A percentile compares a stretch with the other conserved stretches of the same genome.
phyloP scores from a whole-genome alignment of 2,329 filamentous ascomycete species.

The Trichophyton mentagrophytes region DNA sequence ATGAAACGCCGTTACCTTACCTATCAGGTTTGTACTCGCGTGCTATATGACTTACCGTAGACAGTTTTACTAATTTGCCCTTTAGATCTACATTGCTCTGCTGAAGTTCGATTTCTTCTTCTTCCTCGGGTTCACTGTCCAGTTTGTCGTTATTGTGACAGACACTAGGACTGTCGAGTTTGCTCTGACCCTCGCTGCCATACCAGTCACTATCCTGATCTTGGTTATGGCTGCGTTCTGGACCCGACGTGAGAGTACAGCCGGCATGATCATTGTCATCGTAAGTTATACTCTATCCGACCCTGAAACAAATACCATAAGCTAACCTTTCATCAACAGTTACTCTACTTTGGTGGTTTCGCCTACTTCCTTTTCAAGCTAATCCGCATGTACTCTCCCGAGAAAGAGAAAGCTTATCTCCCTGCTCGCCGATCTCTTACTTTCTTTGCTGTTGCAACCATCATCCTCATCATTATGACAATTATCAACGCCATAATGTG shows the following conservation, averaged over 20 bases:
- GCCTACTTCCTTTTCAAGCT: constrained; percentile 98
- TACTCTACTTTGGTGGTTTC: constrained; percentile 76
- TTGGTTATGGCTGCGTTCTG: constrained; percentile 74
- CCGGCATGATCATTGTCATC: constrained; percentile 67
- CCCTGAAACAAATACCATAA: not conserved
- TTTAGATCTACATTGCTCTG: constrained; percentile 86
- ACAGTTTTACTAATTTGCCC: not conserved
- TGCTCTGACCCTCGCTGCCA: constrained; percentile 72
- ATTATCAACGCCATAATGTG: constrained; percentile 79
- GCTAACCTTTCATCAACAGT: constrained; percentile 20
- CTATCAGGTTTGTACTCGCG: constrained; percentile 61
- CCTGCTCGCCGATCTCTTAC: constrained; percentile 78
- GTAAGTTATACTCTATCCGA: constrained; percentile 25
- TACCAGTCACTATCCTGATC: constrained; percentile 82
- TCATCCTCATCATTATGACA: constrained; percentile 75
- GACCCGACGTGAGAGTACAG: constrained; percentile 67
- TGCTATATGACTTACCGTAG: not conserved
- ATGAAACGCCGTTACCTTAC: constrained; percentile 95
- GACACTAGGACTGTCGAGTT: constrained; percentile 60
- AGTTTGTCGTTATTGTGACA: constrained; percentile 87
- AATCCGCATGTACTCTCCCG: constrained; percentile 75
- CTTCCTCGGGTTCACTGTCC: constrained; percentile 95
- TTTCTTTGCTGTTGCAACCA: constrained; percentile 85
- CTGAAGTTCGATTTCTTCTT: constrained; percentile 99
- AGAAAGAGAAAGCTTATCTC: constrained; percentile 49